These are phyloP conservation scores for Peronospora tabacina DNA, from an alignment of 352 stramenopile species.

Conservation along the genomic window DNA sequence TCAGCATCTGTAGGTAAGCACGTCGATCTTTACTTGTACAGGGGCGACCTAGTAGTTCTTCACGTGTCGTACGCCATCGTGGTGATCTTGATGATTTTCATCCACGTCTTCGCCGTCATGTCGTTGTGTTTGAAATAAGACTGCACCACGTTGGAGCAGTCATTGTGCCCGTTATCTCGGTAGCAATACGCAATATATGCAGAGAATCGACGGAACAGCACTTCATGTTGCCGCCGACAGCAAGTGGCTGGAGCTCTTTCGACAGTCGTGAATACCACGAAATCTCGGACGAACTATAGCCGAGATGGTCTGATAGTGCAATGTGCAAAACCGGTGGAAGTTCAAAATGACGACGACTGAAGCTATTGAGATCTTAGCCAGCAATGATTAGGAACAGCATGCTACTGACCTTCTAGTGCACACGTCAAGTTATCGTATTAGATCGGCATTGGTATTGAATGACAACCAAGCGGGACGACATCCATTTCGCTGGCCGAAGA, in stretches of 20 bases:
- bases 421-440: too few species aligned
- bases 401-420: background rate
- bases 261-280: background rate
- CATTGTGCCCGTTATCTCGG: constrained; percentile 49
- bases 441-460: background rate
- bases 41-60: constrained; percentile 92
- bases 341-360: background rate
- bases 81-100: constrained; percentile 93
- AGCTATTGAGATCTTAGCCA: background rate
- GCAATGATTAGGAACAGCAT: background rate
- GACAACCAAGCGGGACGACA: too few species aligned
- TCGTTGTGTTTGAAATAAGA: constrained; percentile 58
- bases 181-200: too few species aligned
- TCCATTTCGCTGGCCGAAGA: too few species aligned
- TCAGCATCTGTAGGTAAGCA: too few species aligned
- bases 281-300: background rate
- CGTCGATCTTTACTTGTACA: too few species aligned
- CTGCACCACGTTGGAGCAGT: constrained; percentile 39
- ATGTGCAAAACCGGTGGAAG: background rate
- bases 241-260: background rate
- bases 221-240: background rate
- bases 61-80: constrained; percentile 92
- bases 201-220: too few species aligned
- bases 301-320: background rate
- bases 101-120: constrained; percentile 92